Evolutionary conservation across 495 filamentous ascomycete genomes (phyloP), one percentile per base, ranked within the genome.

Genomic region (Apiosordaria backusii): DNA sequence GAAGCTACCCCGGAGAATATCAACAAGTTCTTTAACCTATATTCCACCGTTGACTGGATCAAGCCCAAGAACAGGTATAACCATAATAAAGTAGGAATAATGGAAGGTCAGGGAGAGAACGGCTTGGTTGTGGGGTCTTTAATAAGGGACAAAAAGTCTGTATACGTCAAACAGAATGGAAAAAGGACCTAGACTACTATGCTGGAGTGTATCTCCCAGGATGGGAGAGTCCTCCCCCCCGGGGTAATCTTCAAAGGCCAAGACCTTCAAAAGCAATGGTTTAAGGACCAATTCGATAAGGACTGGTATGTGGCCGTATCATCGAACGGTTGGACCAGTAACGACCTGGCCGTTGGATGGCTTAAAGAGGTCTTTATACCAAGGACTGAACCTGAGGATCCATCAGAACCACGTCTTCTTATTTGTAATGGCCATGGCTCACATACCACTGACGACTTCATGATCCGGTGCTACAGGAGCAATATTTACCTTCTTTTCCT

Each of bases 361-460:
- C 59, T 70, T 0, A 10, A 60, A n/a, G 24, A 27, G 19, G 23
- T 63, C 0, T 70, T 67, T 63, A 72, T 71, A 60, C 70, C 66
- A 7, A 35, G n/a, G 6, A 65, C 67, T 25, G 35, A 57, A 57
- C 70, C 45, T 53, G 29, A 25, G 53, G 68, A 15, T 52, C 25
- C 40, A 67, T 70, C 23, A 50, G 4, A 57, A 1, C 0, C 19
- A 0, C 61, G 73, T 22, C 66, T 80, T 4, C 67, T 78, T 19
- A 74, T 80, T 62, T 18, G 76, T 27, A 69, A 78, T 35, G 59
- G 68, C 59, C 60, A 75, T 62, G 60, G 64, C 18, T 67, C 50
- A 24, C 67, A 77, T 53, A 29, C 60, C 6, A 69, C 65, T 4
- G 50, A 45, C 52, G 24, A 67, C 1, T 68, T 67, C 25, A 64